phyloP scores from a whole-genome alignment of 2,329 filamentous ascomycete species.

The Botrytis cinerea region DNA sequence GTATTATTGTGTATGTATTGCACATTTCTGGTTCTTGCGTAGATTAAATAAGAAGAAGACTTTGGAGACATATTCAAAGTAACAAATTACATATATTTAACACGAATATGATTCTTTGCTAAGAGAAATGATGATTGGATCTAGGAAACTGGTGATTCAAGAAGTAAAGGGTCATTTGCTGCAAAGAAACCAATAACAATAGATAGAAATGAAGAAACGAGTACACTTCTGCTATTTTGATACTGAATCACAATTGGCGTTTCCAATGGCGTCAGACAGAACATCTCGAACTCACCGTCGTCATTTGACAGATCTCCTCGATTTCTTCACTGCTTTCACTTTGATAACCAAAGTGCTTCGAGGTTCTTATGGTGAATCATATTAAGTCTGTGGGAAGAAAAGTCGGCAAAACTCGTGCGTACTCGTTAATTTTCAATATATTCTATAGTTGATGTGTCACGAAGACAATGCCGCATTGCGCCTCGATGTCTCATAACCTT shows the following conservation, averaged over 20 bases:
- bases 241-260: conserved; percentile 1
- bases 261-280: background rate
- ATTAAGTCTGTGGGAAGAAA: background rate
- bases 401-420: background rate
- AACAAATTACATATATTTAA: background rate
- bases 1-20: conserved; percentile 13
- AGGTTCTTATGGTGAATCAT: background rate
- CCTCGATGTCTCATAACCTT: conserved; percentile 22
- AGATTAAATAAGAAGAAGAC: background rate
- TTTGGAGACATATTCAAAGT: background rate
- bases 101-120: conserved; percentile 5
- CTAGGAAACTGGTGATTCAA: conserved; percentile 7
- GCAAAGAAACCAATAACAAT: background rate
- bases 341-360: background rate
- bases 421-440: background rate
- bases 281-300: background rate
- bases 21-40: conserved; percentile 10
- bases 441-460: conserved; percentile 13
- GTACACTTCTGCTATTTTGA: background rate
- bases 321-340: background rate
- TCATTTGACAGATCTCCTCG: background rate
- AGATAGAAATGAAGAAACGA: background rate
- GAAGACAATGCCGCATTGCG: conserved; percentile 17
- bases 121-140: conserved; percentile 7
- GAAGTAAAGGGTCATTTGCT: conserved; percentile 9